phyloP scores from a whole-genome alignment of 495 filamentous ascomycete genomes.

The Trichoderma parareesei region DNA sequence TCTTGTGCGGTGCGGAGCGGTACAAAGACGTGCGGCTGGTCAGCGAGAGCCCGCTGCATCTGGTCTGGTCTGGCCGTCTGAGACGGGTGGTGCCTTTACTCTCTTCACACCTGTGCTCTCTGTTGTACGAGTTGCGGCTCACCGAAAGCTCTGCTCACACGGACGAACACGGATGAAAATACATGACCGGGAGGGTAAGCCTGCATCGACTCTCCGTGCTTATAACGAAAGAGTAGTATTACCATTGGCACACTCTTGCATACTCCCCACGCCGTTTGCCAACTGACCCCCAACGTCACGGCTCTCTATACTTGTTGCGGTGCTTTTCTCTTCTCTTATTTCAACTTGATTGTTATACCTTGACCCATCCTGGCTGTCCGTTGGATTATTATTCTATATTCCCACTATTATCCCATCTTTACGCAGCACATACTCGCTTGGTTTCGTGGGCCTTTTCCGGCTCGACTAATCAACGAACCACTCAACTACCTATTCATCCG shows the following conservation, averaged over 20 bases:
- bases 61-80: too few species aligned
- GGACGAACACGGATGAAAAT: conserved; percentile 4
- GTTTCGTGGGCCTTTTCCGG: not conserved
- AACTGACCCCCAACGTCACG: not conserved
- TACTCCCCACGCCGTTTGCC: not conserved
- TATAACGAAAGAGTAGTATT: not conserved
- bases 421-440: not conserved
- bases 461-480: conserved; percentile 1
- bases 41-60: not conserved
- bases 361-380: too few species aligned
- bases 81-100: too few species aligned
- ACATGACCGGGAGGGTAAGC: too few species aligned
- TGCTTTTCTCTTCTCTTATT: not conserved
- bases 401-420: too few species aligned
- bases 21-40: not conserved
- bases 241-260: not conserved
- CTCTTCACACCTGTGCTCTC: not conserved
- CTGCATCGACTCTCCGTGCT: not conserved
- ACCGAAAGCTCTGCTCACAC: not conserved
- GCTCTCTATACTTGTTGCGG: not conserved
- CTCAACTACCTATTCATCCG: too few species aligned
- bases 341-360: too few species aligned
- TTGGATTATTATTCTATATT: too few species aligned
- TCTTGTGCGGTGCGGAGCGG: not conserved
- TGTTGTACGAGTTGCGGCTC: not conserved